phyloP scores from a whole-genome alignment of 1,139 yeast genomes.

The Taphrina pruni region DNA sequence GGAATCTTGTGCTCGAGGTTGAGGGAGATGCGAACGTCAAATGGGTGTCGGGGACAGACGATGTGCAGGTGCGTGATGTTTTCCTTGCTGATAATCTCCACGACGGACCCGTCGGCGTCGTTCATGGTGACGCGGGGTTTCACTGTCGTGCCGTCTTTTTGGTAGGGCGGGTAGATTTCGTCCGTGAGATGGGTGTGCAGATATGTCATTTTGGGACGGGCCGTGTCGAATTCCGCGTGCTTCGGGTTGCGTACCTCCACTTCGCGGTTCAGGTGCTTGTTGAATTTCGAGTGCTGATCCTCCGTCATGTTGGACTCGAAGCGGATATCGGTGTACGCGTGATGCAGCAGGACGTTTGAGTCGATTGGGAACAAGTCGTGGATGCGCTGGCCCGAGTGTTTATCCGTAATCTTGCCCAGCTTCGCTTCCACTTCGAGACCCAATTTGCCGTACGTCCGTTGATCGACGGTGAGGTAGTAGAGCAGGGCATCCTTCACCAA shows the following conservation, averaged over 20 bases:
- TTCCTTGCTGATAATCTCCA: conserved; percentile 43
- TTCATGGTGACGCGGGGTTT: conserved; percentile 43
- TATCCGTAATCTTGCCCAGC: conserved; percentile 73
- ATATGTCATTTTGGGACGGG: conserved; percentile 25
- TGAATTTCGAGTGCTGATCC: conserved; percentile 39
- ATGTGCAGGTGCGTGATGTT: conserved; percentile 44
- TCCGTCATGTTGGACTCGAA: conserved; percentile 41
- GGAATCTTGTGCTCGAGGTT: conserved; percentile 43
- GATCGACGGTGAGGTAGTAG: conserved; percentile 23
- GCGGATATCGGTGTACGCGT: conserved; percentile 29
- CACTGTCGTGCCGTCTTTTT: not conserved
- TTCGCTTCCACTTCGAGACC: conserved; percentile 73
- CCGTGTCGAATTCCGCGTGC: conserved; percentile 20
- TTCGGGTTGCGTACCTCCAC: conserved; percentile 37
- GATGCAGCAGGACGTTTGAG: conserved; percentile 65
- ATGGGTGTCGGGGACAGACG: conserved; percentile 43
- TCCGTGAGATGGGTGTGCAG: conserved; percentile 39
- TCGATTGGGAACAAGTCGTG: conserved; percentile 62
- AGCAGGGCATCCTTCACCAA: conserved; percentile 15
- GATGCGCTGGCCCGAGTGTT: conserved; percentile 64
- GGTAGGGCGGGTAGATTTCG: conserved; percentile 30
- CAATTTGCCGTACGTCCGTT: conserved; percentile 17
- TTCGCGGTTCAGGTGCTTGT: conserved; percentile 41
- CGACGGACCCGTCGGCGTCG: conserved; percentile 37
- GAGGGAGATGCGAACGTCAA: conserved; percentile 45